Evolutionary conservation across 2,329 filamentous ascomycete genomes (phyloP).

Genomic region (Aspergillus texensis): DNA sequence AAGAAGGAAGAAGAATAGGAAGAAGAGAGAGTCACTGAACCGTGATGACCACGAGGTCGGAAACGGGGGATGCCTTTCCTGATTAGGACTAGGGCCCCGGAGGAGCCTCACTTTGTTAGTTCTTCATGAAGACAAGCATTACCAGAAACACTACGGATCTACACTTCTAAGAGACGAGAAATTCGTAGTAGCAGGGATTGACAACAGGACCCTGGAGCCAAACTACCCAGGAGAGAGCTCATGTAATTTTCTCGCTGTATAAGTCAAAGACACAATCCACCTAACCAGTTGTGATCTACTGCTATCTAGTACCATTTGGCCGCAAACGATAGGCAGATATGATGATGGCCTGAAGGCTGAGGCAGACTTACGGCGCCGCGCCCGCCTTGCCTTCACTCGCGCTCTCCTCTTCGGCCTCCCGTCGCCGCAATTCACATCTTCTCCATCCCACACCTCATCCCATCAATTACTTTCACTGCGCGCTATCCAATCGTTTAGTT

Average conservation of each 20-base stretch:
- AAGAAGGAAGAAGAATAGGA: slow-evolving; percentile 14
- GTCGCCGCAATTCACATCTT: slow-evolving; percentile 15
- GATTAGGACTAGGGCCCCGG: slow-evolving; percentile 23
- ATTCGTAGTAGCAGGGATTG: neutral
- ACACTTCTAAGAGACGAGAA: neutral
- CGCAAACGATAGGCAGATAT: slow-evolving; percentile 23
- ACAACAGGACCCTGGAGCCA: neutral
- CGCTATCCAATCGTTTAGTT: slow-evolving; percentile 13
- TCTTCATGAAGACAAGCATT: slow-evolving; percentile 1
- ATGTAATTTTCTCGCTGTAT: neutral
- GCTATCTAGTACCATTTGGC: slow-evolving; percentile 2
- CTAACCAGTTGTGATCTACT: neutral
- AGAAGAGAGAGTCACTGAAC: slow-evolving; percentile 25
- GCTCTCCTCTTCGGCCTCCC: slow-evolving; percentile 19
- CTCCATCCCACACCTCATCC: slow-evolving; percentile 7
- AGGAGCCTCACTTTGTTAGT: slow-evolving; percentile 24
- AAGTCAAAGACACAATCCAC: neutral
- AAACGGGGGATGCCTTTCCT: slow-evolving; percentile 24
- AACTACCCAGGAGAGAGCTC: too few species aligned
- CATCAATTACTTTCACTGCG: slow-evolving; percentile 6
- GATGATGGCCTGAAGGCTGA: slow-evolving; percentile 16
- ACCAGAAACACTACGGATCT: neutral
- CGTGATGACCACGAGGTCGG: slow-evolving; percentile 32
- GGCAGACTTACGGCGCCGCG: slow-evolving; percentile 9
- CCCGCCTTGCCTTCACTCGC: slow-evolving; percentile 11